These are phyloP conservation scores for Trichoderma koningii DNA, from an alignment of 2,329 filamentous ascomycete genomes.

Conservation along the genomic window DNA sequence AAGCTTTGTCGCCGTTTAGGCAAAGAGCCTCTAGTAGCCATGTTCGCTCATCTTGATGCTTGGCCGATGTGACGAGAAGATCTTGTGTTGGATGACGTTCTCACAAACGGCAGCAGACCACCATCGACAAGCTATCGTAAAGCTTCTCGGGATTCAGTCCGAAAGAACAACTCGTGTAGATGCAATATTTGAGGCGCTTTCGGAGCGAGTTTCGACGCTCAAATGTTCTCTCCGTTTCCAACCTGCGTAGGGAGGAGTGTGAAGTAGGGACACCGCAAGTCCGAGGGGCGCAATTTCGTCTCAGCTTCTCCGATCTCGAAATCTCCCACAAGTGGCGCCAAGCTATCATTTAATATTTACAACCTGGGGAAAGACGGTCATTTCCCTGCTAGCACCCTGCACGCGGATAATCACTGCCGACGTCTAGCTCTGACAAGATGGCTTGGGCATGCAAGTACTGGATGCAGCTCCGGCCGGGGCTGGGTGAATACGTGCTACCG, in stretches of 20 bases:
- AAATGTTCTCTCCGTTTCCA: not conserved
- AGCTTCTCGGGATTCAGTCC: not conserved
- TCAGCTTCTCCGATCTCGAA: constrained; percentile 7
- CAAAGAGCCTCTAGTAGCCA: constrained; percentile 9
- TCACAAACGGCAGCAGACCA: not conserved
- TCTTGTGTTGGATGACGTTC: not conserved
- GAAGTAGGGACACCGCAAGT: not conserved
- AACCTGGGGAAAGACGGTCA: constrained; percentile 3
- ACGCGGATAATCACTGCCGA: not conserved
- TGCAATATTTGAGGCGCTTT: not conserved
- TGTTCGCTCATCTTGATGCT: constrained; percentile 10
- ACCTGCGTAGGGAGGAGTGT: not conserved
- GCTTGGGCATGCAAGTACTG: not conserved
- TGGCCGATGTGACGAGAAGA: not conserved
- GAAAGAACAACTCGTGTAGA: not conserved
- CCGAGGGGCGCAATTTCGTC: constrained; percentile 7
- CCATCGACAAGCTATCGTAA: not conserved
- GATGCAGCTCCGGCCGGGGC: not conserved
- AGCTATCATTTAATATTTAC: constrained; percentile 15
- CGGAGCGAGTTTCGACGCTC: not conserved
- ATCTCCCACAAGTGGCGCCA: constrained; percentile 22
- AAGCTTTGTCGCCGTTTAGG: constrained; percentile 14
- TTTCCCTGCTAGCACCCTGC: constrained; percentile 3
- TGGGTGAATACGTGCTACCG: constrained; percentile 5
- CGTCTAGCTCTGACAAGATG: not conserved